phyloP scores from a whole-genome alignment of 805 yeast genomes.

The Lachancea sp. region DNA sequence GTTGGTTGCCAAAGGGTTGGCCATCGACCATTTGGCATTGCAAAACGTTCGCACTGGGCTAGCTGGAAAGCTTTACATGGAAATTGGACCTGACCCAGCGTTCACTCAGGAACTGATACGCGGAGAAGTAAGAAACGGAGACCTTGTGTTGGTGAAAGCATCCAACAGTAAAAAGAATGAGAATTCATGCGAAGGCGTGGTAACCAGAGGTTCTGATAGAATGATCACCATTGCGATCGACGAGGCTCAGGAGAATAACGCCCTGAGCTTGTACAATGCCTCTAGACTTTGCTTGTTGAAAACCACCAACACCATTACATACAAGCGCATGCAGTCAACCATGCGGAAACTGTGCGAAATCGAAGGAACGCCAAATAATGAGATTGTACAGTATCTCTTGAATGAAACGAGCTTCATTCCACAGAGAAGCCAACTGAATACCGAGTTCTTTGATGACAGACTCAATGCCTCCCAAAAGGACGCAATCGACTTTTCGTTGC shows the following conservation, averaged over 20 bases:
- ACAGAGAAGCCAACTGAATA: slow-evolving; percentile 2
- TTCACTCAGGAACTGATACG: slow-evolving; percentile 33
- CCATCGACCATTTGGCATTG: slow-evolving; percentile 58
- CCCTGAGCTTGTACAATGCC: slow-evolving; percentile 36
- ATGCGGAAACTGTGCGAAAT: slow-evolving; percentile 58
- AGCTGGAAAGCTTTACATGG: slow-evolving; percentile 57
- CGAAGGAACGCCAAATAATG: slow-evolving; percentile 30
- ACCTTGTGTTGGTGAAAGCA: slow-evolving; percentile 57
- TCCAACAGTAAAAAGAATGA: slow-evolving; percentile 23
- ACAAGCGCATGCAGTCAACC: slow-evolving; percentile 72
- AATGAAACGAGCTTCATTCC: slow-evolving; percentile 31
- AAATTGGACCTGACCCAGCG: slow-evolving; percentile 50
- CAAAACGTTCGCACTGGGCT: slow-evolving; percentile 66
- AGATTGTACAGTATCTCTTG: slow-evolving; percentile 41
- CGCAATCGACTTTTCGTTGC: slow-evolving; percentile 64
- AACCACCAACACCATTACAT: slow-evolving; percentile 58
- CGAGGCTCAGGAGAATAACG: slow-evolving; percentile 47
- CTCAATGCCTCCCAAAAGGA: slow-evolving; percentile 60
- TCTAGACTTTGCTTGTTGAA: slow-evolving; percentile 35
- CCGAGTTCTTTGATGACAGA: slow-evolving; percentile 16
- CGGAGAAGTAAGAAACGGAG: slow-evolving; percentile 65
- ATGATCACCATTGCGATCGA: slow-evolving; percentile 55
- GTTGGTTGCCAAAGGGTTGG: slow-evolving; percentile 67
- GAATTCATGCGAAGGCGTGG: slow-evolving; percentile 52
- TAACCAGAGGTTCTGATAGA: slow-evolving; percentile 45